Percentiles rank a stretch among this genome's conserved stretches.
Evolutionary conservation across 2,329 filamentous ascomycete genomes (phyloP).

Genomic region (Penicillium sp.): DNA sequence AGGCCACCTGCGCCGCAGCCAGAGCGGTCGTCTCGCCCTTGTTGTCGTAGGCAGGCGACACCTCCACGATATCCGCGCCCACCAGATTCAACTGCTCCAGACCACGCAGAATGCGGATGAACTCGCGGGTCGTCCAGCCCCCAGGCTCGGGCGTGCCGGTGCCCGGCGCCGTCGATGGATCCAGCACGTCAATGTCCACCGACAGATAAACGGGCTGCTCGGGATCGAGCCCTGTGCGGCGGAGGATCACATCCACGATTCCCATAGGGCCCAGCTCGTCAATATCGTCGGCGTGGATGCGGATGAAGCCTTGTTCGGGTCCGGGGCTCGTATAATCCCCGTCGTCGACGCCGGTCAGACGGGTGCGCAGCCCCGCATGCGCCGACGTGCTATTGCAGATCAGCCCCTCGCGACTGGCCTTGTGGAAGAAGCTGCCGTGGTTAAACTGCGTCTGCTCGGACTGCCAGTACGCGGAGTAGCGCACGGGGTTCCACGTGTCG

Average conservation of each 20-base stretch:
- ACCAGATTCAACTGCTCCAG: conserved; percentile 81
- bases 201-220: conserved; percentile 77
- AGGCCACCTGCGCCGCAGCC: conserved; percentile 78
- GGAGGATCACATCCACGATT: conserved; percentile 67
- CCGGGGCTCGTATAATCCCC: conserved; percentile 68
- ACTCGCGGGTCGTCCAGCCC: conserved; percentile 84
- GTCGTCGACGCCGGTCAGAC: conserved; percentile 64
- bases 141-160: conserved; percentile 88
- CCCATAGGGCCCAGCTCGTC: conserved; percentile 74
- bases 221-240: conserved; percentile 61
- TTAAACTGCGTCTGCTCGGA: conserved; percentile 72
- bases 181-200: conserved; percentile 77
- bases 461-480: conserved; percentile 75
- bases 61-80: conserved; percentile 87
- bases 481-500: conserved; percentile 76
- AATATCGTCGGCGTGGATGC: conserved; percentile 80
- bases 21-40: conserved; percentile 75
- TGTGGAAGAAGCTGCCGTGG: conserved; percentile 90
- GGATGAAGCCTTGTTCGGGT: conserved; percentile 71
- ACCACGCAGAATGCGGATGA: conserved; percentile 77
- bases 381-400: conserved; percentile 71
- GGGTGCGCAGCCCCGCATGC: conserved; percentile 78
- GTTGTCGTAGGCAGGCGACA: conserved; percentile 80
- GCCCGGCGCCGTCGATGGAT: conserved; percentile 67
- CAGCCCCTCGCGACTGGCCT: conserved; percentile 75